A percentile compares a stretch with the other conserved stretches of the same genome.
phyloP scores from a whole-genome alignment of 805 yeast species.

The Yamadazyma tumulicola region DNA sequence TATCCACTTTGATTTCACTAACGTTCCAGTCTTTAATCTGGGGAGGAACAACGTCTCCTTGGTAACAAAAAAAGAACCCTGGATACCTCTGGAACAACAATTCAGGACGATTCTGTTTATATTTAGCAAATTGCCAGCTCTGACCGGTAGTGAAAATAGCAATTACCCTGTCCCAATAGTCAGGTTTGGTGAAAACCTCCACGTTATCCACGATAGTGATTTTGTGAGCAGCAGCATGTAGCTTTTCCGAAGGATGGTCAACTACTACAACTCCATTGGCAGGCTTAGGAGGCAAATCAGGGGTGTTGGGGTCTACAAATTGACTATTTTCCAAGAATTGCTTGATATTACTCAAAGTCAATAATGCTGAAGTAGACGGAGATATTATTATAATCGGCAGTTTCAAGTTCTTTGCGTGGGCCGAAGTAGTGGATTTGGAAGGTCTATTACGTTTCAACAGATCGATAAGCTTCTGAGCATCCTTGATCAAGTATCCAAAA shows the following conservation, averaged over 20 bases:
- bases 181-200: slow-evolving; percentile 80
- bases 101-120: slow-evolving; percentile 79
- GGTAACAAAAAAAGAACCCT: slow-evolving; percentile 76
- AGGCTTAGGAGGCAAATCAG: slow-evolving; percentile 13
- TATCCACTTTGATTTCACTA: slow-evolving; percentile 69
- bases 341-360: slow-evolving; percentile 38
- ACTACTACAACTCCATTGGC: slow-evolving; percentile 45
- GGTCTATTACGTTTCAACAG: slow-evolving; percentile 38
- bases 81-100: slow-evolving; percentile 75
- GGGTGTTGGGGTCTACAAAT: slow-evolving; percentile 50
- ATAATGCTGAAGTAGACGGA: slow-evolving; percentile 42
- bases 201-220: slow-evolving; percentile 86
- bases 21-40: slow-evolving; percentile 87
- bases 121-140: slow-evolving; percentile 91
- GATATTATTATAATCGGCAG: slow-evolving; percentile 44
- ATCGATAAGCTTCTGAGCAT: slow-evolving; percentile 56
- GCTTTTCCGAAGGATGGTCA: slow-evolving; percentile 50
- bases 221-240: slow-evolving; percentile 51
- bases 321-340: slow-evolving; percentile 63
- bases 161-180: slow-evolving; percentile 96
- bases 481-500: slow-evolving; percentile 65
- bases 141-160: slow-evolving; percentile 97
- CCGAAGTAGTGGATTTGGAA: slow-evolving; percentile 6
- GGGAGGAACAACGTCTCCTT: slow-evolving; percentile 76
- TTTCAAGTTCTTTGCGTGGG: slow-evolving; percentile 20